Evolutionary conservation across 306 rosid species (phyloP), one percentile per base, ranked within the genome.

Genomic region (Astragalus glycyphyllos): DNA sequence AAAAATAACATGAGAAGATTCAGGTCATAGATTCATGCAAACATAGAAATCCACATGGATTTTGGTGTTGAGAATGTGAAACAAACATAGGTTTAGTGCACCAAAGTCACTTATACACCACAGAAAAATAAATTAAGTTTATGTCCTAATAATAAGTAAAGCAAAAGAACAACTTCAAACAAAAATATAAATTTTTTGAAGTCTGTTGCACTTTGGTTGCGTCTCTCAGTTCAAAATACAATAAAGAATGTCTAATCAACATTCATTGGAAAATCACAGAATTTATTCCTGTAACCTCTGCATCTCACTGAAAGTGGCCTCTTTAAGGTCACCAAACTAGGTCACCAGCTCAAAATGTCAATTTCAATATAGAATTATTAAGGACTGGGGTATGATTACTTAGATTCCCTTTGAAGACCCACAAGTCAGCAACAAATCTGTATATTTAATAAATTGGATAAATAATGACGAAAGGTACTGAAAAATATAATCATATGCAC

Each of bases 201-300:
- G 0, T 26, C 31, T 26, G 31, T 26, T 26, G 31, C 31, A 26
- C 31, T 26, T 26, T 26, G 31, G 16, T 62, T 40, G 37, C 37
- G 11, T 46, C 20, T 31, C 7, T 70, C 35, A 31, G 58, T 53
- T 70, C 35, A 71, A 57, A 61, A 72, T 26, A 44, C 56, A 47
- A 75, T 46, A 48, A 73, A 83, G 62, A 66, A 82, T 77, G 94
- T 90, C 96, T 62, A 85, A 88, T 93, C 88, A 81, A 63, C 71
- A 84, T 77, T 34, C 59, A 34, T 79, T 44, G 35, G 69, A 69
- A 20, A 65, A 74, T 78, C 45, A 37, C 57, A 51, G 70, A 31
- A 5, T 73, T 63, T 53, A 26, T 53, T 69, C 45, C 77, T 75
- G 77, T 75, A 79, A 63, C 80, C 79, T 71, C 88, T 81, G 75